Base-by-base conservation (phyloP, 169 alveolate species). In the Eimeria tenella region DNA sequence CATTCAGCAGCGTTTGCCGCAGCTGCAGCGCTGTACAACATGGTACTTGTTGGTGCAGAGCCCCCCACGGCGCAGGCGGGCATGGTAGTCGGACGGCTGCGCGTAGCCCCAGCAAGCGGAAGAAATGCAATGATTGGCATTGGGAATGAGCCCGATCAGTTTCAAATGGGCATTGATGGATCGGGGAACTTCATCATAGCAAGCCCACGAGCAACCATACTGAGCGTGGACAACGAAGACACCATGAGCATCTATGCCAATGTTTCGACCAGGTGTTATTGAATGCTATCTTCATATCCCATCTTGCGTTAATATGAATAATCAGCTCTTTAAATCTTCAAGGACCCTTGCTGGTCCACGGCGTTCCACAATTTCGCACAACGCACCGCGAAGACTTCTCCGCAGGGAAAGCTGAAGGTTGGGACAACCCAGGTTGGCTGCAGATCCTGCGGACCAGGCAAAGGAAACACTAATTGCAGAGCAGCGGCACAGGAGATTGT, bases 381-480 rank as follows among this genome's bases (percentile, higher is more conserved):
- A 63, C 60, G n/a, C 77, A 65, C 15, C 71, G 94, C 7, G 96
- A 94, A 55, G 93, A 90, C 65, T 82, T 94, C 71, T 62, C 94
- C 53, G 21, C 53, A 0, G 95, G 95, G 73, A 82, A 71, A 23
- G 95, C 96, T 19, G 62, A 52, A 42, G 96, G 96, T 1, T 94
- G 95, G 95, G 96, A 94, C 60, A 90, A 90, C 95, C 88, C 93
- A 17, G 93, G 93, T 87, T 60, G 13, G 94, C 50, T 79, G 70
- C 11, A 10, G 17, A 31, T 2, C 42, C 42, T 31, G 42, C 42
- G 42, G 2, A 6, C 23, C 5, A 21, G 13, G 10, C 15, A 42
- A 11, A 5, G 4, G 25, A 50, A 23, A 13, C 31, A 9, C 4
- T 50, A 63, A 56, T 53, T 79, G 23, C 63, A 42, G 19, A 84